Evolutionary conservation across 495 filamentous ascomycete genomes (phyloP), one percentile per base, ranked within the genome.

Genomic region (Penicillium daleae): DNA sequence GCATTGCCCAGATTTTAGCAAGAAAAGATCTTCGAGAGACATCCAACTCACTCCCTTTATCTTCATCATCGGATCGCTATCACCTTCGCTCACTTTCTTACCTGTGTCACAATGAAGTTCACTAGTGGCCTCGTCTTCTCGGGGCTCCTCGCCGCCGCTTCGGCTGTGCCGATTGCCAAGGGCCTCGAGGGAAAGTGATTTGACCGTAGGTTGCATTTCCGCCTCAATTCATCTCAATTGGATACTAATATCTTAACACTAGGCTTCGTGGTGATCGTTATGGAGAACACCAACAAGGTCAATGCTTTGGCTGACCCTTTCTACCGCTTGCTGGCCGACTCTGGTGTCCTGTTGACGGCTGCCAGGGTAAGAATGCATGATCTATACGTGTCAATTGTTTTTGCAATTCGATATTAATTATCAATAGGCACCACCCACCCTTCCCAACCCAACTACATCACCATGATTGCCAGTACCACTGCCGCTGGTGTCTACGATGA

Each of bases 241-340:
- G 3, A 52, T 52, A 17, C 49, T 52, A 27, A 52, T 19, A 62
- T 49, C 19, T 21, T 3, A 4, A 19, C 40, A 44, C 21, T 17
- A 64, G 61, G 61, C 32, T 64, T 60, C 19, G 61, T 64, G 15
- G 61, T 60, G 8, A 60, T 64, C 22, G 57, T 64, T 21, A 40
- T 64, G 33, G 61, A 64, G 61, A 64, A 64, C 46, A 64, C 56
- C 46, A 55, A 64, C 57, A 64, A 64, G 46, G 56, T 15, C 39
- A 55, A 37, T 19, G 37, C 61, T 13, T 32, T 60, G 21, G 61
- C 52, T 22, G 46, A 63, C 29, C 52, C 54, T 13, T 64, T 60
- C 61, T 64, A 53, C 26, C 50, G 49, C 13, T 24, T 54, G 27
- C 32, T 64, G 29, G 56, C 61, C 19, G 33, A 64, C 33, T 19